These are phyloP conservation scores for Monosporozyma unispora DNA, from an alignment of 805 yeast species.

Conservation along the genomic window DNA sequence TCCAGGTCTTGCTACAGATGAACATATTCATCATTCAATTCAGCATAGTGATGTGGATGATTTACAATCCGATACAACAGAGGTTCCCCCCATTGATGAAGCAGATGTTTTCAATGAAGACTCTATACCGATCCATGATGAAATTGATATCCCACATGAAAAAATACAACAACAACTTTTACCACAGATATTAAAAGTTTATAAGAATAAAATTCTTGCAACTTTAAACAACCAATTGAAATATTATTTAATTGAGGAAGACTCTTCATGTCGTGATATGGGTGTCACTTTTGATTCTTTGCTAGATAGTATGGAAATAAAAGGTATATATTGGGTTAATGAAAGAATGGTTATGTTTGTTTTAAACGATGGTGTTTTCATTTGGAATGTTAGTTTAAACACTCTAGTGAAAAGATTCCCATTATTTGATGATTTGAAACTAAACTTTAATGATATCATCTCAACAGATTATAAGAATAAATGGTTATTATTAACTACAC, in stretches of 20 bases:
- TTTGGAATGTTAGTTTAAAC: conserved; percentile 10
- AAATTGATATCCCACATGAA: background rate
- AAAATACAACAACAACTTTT: background rate
- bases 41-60: background rate
- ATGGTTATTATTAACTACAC: conserved; percentile 19
- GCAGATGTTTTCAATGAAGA: background rate
- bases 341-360: conserved; percentile 13
- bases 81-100: background rate
- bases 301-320: background rate
- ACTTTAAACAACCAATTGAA: conserved; percentile 6
- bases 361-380: conserved; percentile 15
- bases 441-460: conserved; percentile 9
- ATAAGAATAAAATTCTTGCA: conserved; percentile 8
- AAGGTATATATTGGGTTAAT: conserved; percentile 23
- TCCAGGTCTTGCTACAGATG: background rate
- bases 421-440: background rate
- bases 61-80: background rate
- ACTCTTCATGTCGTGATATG: conserved; percentile 7
- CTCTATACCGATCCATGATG: background rate
- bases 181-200: conserved; percentile 6
- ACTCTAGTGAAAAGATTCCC: background rate
- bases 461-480: conserved; percentile 23
- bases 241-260: conserved; percentile 6
- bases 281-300: conserved; percentile 1
- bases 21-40: background rate